Evolutionary conservation across 768 basidiomycete species (phyloP).

Genomic region (Fomitopsis pulvina): DNA sequence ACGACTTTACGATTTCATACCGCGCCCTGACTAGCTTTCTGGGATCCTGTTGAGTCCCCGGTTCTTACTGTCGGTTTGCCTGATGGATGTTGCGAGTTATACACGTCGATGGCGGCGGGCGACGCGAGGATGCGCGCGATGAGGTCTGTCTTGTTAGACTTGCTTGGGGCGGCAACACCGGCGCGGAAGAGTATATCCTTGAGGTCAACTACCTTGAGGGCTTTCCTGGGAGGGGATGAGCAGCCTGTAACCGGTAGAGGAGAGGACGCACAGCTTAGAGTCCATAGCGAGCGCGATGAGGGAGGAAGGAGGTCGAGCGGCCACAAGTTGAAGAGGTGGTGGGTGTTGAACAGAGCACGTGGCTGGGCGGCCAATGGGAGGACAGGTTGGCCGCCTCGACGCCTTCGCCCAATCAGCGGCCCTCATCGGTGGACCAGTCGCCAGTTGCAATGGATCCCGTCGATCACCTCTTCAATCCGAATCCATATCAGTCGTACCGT

Average conservation of each 20-base stretch:
- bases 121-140: conserved; percentile 53
- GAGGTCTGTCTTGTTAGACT: conserved; percentile 63
- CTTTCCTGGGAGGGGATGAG: conserved; percentile 31
- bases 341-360: conserved; percentile 4
- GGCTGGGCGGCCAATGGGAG: neutral
- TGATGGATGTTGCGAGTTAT: conserved; percentile 26
- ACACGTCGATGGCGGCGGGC: conserved; percentile 43
- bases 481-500: conserved; percentile 42
- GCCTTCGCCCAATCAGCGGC: conserved; percentile 5
- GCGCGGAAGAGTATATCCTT: conserved; percentile 54
- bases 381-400: neutral
- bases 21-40: too few species aligned
- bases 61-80: conserved; percentile 19
- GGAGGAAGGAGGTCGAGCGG: conserved; percentile 5
- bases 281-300: conserved; percentile 27
- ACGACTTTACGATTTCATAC: too few species aligned
- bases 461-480: conserved; percentile 56
- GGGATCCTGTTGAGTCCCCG: neutral
- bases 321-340: neutral
- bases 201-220: conserved; percentile 70
- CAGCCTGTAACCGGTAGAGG: neutral
- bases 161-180: conserved; percentile 39
- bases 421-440: conserved; percentile 10
- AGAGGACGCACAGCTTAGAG: conserved; percentile 29
- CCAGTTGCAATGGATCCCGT: conserved; percentile 38